Percentiles rank a stretch among this genome's conserved stretches.
Evolutionary conservation across 164 flowering plant species (phyloP).

Genomic region (Vitis amurensis): DNA sequence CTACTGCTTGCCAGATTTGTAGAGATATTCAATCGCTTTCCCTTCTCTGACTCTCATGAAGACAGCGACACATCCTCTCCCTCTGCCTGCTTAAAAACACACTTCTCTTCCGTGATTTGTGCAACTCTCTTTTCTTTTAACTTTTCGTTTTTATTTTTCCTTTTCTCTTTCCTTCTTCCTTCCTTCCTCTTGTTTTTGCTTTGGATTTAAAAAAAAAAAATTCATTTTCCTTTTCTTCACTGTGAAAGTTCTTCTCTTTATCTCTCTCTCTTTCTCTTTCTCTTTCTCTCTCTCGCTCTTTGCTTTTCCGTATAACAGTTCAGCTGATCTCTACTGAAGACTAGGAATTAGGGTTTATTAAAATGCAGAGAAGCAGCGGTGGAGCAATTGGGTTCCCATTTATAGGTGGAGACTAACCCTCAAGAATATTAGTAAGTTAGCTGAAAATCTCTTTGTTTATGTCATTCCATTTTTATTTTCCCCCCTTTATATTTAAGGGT

Average conservation of each 20-base stretch:
- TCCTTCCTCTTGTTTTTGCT: neutral
- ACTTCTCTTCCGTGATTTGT: conserved; percentile 37
- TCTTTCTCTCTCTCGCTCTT: too few relatives aligned
- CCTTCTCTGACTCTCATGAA: conserved; percentile 44
- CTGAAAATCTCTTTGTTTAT: neutral
- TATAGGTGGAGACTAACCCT: neutral
- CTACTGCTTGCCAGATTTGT: conserved; percentile 24
- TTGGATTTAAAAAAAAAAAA: neutral
- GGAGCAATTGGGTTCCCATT: neutral
- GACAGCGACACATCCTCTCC: conserved; percentile 42
- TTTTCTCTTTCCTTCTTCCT: neutral
- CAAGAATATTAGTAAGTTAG: neutral
- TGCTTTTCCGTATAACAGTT: neutral
- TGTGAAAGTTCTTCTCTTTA: neutral
- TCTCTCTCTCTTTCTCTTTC: too few relatives aligned
- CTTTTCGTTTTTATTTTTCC: neutral
- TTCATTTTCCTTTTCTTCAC: neutral
- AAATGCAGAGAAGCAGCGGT: neutral
- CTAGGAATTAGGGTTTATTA: neutral
- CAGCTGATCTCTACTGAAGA: neutral
- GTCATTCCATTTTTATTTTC: neutral
- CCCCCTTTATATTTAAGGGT: neutral
- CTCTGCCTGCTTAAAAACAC: neutral
- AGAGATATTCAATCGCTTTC: conserved; percentile 39
- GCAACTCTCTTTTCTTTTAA: conserved; percentile 11